A percentile compares a stretch with the other conserved stretches of the same genome.
phyloP scores from a whole-genome alignment of 257 asterid species.

The Forsythia suspensa region DNA sequence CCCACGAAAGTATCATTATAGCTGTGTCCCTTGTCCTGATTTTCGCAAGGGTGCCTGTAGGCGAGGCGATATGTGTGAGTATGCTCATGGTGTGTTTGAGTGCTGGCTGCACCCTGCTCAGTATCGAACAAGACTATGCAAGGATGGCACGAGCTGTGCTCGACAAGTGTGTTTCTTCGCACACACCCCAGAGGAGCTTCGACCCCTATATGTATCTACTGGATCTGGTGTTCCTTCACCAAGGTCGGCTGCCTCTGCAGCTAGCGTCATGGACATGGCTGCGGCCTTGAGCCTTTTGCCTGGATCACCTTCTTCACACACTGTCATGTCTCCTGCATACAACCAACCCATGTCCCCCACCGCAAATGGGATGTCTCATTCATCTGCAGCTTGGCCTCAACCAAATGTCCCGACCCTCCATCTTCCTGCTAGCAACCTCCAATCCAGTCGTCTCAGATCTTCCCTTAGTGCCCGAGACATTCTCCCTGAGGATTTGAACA shows the following conservation, averaged over 20 bases:
- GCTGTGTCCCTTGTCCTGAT: constrained; percentile 99
- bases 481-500: constrained; percentile 49
- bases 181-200: constrained; percentile 84
- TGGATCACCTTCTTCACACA: constrained; percentile 77
- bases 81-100: constrained; percentile 98
- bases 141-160: constrained; percentile 82
- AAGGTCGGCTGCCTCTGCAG: constrained; percentile 68
- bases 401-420: constrained; percentile 79
- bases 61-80: constrained; percentile 98
- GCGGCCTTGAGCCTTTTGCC: constrained; percentile 74
- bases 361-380: constrained; percentile 66
- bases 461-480: constrained; percentile 88
- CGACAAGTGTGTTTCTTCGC: constrained; percentile 94
- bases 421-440: constrained; percentile 88
- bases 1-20: constrained; percentile 87
- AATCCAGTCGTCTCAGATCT: constrained; percentile 88
- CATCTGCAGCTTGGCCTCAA: constrained; percentile 69
- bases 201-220: constrained; percentile 83
- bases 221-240: constrained; percentile 97
- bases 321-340: constrained; percentile 73
- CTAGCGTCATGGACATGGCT: constrained; percentile 92
- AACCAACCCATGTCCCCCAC: constrained; percentile 75
- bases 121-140: constrained; percentile 82
- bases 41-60: constrained; percentile 91
- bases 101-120: constrained; percentile 99